Percentiles rank a stretch among this genome's conserved stretches.
Evolutionary conservation across 225 moss, liverwort and hornwort genomes (phyloP).

Genomic region (Physcomitrium patens): DNA sequence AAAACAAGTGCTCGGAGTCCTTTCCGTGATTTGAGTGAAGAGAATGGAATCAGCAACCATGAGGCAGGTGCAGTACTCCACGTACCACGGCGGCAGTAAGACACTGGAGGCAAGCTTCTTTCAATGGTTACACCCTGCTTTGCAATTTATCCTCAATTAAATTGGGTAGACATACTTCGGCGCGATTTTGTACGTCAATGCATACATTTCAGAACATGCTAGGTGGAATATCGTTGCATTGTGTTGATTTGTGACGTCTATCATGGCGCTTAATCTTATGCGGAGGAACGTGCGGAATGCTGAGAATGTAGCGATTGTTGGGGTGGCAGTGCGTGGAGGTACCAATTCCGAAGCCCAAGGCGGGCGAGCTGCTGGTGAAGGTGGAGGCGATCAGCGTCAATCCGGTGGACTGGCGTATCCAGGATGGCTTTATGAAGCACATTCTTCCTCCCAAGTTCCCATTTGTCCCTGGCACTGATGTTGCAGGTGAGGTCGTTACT

Average conservation of each 20-base stretch:
- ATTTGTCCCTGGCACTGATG: slow-evolving; percentile 53
- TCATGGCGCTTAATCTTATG: too few relatives aligned
- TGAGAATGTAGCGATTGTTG: neutral
- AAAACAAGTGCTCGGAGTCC: too few relatives aligned
- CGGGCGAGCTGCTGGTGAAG: slow-evolving; percentile 69
- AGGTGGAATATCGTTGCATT: neutral
- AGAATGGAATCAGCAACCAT: slow-evolving; percentile 31
- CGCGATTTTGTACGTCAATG: neutral
- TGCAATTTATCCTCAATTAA: neutral
- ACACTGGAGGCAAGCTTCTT: slow-evolving; percentile 35
- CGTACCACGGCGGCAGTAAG: slow-evolving; percentile 45
- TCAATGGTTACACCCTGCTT: neutral
- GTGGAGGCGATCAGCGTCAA: slow-evolving; percentile 70
- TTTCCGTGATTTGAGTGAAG: neutral
- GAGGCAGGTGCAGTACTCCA: slow-evolving; percentile 48
- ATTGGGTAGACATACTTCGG: neutral
- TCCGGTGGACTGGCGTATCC: slow-evolving; percentile 71
- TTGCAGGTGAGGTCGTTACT: slow-evolving; percentile 73
- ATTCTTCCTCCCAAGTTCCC: slow-evolving; percentile 59
- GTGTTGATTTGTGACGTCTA: too few relatives aligned
- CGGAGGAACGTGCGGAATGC: too few relatives aligned
- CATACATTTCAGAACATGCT: neutral
- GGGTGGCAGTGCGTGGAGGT: slow-evolving; percentile 44
- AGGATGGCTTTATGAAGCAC: slow-evolving; percentile 42
- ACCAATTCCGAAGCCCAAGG: slow-evolving; percentile 49